Evolutionary conservation across 2,329 filamentous ascomycete species (phyloP), one percentile per base, ranked within the genome.

Genomic region (Xylariaceae sp.): DNA sequence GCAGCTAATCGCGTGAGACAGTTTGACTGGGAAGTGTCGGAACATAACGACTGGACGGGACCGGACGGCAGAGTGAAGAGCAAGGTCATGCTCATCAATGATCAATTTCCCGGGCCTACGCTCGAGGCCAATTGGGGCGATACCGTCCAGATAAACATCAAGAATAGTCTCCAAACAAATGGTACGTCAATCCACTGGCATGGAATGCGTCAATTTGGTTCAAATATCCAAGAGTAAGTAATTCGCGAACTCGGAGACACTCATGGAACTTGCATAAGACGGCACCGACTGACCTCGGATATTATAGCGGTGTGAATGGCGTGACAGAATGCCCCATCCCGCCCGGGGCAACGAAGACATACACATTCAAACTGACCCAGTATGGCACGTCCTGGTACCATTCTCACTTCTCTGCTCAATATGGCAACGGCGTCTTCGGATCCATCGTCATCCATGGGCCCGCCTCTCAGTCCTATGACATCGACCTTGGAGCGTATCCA

Each of bases 101-200:
- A 80, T 6, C 77, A 81, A 43, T 85, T 81, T 57, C 87, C 87
- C 0, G 87, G 85, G 0, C 87, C 87, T 1, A 74, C 77, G 11
- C 81, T 91, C 51, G 76, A 79, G 56, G 84, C 80, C 19, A 78
- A 84, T 67, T 85, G 81, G 81, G 82, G 81, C 40, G 82, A 85
- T 62, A 79, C 71, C 30, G 76, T 84, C 45, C 72, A 87, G 51
- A 80, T 89, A 43, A 84, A 83, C 32, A 78, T 91, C 53, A 78
- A 81, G 69, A 94, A 94, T 70, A 80, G 84, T 48, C 80, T 91
- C 9, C 80, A 74, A 4, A 51, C 57, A 31, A 63, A 67, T 34
- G 65, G 65, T 72, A 70, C 68, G 8, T 67, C 69, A 7, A 62
- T 74, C 6, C 71, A 74, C 57, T 74, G 71, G 71, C 72, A 74